Conservation (phyloP, 352 stramenopile species). For the Phytophthora fragariaefolia region DNA sequence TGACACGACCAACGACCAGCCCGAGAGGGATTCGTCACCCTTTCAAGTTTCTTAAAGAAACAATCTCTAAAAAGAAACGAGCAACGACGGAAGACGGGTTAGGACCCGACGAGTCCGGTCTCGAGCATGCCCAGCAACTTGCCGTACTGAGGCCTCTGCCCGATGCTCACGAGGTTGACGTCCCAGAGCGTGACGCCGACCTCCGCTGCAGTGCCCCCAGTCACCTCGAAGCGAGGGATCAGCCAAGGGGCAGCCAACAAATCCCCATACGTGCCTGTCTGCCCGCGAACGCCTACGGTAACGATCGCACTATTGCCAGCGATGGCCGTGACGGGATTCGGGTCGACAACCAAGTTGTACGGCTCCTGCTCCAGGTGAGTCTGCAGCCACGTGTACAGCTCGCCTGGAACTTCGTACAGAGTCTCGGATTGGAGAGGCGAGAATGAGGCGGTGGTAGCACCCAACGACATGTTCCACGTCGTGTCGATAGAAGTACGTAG, state of each 20-base stretch:
- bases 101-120: not conserved
- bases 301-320: too few species aligned
- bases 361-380: too few species aligned
- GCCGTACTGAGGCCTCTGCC: constrained; percentile 17
- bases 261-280: not conserved
- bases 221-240: constrained; percentile 11
- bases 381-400: too few species aligned
- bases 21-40: too few species aligned
- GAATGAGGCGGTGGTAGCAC: too few species aligned
- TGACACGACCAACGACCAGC: too few species aligned
- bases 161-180: not conserved
- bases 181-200: constrained; percentile 15
- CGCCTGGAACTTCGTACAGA: too few species aligned
- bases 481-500: constrained; percentile 1
- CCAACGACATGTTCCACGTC: constrained; percentile 6
- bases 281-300: not conserved
- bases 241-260: constrained; percentile 5
- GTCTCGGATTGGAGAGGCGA: too few species aligned
- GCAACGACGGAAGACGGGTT: too few species aligned
- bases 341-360: not conserved
- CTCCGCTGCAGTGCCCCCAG: not conserved
- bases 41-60: not conserved
- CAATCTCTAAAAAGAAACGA: too few species aligned
- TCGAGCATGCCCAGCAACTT: constrained; percentile 17
- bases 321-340: too few species aligned